These are phyloP conservation scores for Solanum hybrid DNA, from an alignment of 305 asterid genomes.

Conservation along the genomic window DNA sequence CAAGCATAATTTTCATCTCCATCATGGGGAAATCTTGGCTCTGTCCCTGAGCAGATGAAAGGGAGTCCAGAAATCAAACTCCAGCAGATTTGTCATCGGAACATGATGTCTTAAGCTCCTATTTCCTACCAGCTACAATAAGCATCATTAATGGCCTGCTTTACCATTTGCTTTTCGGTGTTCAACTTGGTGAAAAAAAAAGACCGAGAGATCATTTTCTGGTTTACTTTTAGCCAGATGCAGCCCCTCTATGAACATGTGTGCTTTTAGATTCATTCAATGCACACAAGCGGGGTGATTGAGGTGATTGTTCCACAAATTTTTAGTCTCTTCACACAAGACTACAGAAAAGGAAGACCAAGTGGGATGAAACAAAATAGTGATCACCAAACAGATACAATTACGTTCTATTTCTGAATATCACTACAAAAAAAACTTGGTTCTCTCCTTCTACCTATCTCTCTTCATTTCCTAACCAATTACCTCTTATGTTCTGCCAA, in stretches of 20 bases:
- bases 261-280: not conserved
- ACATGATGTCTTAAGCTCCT: not conserved
- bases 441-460: not conserved
- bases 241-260: not conserved
- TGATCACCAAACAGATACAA: constrained; percentile 4
- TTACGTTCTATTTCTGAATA: not conserved
- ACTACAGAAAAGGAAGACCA: not conserved
- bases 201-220: not conserved
- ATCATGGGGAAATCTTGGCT: not conserved
- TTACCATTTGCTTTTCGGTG: not conserved
- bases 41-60: not conserved
- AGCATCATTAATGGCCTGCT: not conserved
- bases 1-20: not conserved
- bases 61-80: not conserved
- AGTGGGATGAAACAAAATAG: constrained; percentile 4
- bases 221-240: not conserved
- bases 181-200: not conserved
- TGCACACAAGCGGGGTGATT: not conserved
- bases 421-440: not conserved
- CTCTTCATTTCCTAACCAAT: not conserved
- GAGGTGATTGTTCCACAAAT: not conserved
- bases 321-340: not conserved
- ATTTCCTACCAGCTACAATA: not conserved
- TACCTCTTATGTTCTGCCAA: not conserved
- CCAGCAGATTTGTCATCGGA: not conserved